Evolutionary conservation across 306 rosid species (phyloP), one percentile per base, ranked within the genome.

Genomic region (Oxytropis ochrocephala): DNA sequence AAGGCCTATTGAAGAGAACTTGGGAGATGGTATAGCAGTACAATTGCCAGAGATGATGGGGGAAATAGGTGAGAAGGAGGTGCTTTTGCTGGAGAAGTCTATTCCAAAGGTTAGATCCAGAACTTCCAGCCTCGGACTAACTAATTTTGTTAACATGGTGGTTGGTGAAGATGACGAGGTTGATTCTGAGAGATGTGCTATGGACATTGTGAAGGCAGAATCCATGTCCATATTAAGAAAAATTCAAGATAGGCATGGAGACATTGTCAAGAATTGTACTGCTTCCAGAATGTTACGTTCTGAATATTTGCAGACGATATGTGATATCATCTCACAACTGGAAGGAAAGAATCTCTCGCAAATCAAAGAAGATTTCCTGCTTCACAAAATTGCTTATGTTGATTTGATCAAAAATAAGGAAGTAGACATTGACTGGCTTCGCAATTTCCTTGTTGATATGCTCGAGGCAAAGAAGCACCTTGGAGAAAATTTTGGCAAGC

Each of bases 341-440:
- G 46, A 51, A 24, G 54, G 7, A 5, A 63, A 39, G 2, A 7
- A 39, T 11, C 44, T 73, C 4, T 0, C 2, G 27, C 2, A 24
- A 51, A 51, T 52, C 55, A 64, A 18, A 27, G 55, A 38, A 41
- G 48, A 24, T 11, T 4, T 12, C n/a, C 27, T 73, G 24, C 54
- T 9, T 1, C 13, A 11, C 1, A 62, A 39, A 63, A 73, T 73
- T 39, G 27, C 0, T 11, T 46, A 14, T 24, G 70, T 35, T 2
- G 39, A 50, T 13, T 54, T 39, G 5, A 16, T 63, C 0, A 39
- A 29, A 39, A 41, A 4, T 27, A 6, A 14, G 4, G 29, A 62
- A 14, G 53, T 62, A 9, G 59, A 62, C 8, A 33, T 44, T 42
- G 58, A 24, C 19, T 43, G 79, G 73, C 73, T 65, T 44, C 59